phyloP scores from a whole-genome alignment of 768 basidiomycete species.

The Coprinopsis marcescibilis region DNA sequence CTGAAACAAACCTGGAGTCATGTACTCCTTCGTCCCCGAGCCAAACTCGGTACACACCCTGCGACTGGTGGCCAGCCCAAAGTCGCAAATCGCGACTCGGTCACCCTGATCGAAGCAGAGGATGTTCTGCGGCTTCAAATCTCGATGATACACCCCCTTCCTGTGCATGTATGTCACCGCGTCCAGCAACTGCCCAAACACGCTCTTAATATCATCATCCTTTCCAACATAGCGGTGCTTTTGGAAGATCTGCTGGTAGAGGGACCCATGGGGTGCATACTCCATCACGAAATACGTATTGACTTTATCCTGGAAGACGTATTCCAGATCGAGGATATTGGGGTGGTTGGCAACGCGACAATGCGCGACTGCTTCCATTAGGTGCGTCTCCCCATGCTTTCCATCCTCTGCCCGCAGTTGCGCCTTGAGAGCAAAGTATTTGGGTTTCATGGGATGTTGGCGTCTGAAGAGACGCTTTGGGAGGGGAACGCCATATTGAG shows the following conservation, averaged over 20 bases:
- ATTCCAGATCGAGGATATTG: slow-evolving; percentile 83
- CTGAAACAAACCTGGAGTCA: slow-evolving; percentile 75
- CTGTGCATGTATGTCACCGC: slow-evolving; percentile 92
- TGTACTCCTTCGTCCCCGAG: slow-evolving; percentile 95
- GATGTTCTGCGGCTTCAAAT: slow-evolving; percentile 96
- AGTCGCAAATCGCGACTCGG: slow-evolving; percentile 86
- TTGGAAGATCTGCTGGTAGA: slow-evolving; percentile 86
- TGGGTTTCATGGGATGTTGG: too few relatives aligned
- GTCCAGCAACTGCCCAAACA: slow-evolving; percentile 91
- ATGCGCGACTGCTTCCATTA: slow-evolving; percentile 85
- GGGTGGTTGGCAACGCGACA: slow-evolving; percentile 69
- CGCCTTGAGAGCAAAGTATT: too few relatives aligned
- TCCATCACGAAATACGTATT: slow-evolving; percentile 92
- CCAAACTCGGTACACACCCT: slow-evolving; percentile 81
- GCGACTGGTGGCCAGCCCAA: slow-evolving; percentile 90
- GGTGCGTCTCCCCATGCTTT: too few relatives aligned
- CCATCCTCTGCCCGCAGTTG: too few relatives aligned
- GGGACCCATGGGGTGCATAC: slow-evolving; percentile 83
- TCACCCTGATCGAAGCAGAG: slow-evolving; percentile 77
- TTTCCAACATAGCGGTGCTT: slow-evolving; percentile 77
- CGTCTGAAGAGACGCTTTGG: too few relatives aligned
- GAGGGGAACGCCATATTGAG: too few relatives aligned
- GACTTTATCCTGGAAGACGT: slow-evolving; percentile 76
- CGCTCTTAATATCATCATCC: slow-evolving; percentile 76
- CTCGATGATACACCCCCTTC: slow-evolving; percentile 90